Percentiles rank a stretch among this genome's conserved stretches.
Evolutionary conservation across 345 rosid species (phyloP).

Genomic region (Iberis pinnata): DNA sequence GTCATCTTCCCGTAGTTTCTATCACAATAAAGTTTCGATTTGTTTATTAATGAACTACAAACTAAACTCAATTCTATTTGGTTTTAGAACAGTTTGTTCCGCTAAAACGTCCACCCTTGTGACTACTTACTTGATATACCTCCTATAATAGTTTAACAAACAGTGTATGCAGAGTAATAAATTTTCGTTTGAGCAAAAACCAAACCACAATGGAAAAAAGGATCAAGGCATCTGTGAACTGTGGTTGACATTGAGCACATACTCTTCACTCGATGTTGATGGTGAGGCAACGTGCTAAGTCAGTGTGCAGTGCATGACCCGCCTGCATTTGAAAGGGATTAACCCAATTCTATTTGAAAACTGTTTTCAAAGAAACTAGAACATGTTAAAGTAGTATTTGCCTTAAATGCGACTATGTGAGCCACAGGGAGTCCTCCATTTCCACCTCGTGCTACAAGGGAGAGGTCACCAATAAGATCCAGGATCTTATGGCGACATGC

Average conservation of each 20-base stretch:
- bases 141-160: no score
- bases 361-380: not conserved
- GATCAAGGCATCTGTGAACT: not conserved
- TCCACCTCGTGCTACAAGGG: conserved; percentile 57
- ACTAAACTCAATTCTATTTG: no score
- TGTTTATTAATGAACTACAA: no score
- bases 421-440: conserved; percentile 84
- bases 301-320: conserved; percentile 25
- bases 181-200: no score
- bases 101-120: no score
- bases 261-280: conserved; percentile 3
- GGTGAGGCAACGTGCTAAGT: conserved; percentile 25
- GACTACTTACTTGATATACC: no score
- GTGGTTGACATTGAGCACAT: conserved; percentile 1
- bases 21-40: no score
- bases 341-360: not conserved
- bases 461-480: conserved; percentile 82
- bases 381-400: not conserved
- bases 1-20: no score
- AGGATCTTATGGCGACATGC: conserved; percentile 86
- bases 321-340: conserved; percentile 14
- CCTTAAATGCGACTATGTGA: conserved; percentile 71
- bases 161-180: no score
- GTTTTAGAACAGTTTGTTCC: no score
- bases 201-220: not conserved